Evolutionary conservation across 108 stramenopile species (phyloP), one percentile per base, ranked within the genome.

Genomic region (Fragilaria crotonensis): DNA sequence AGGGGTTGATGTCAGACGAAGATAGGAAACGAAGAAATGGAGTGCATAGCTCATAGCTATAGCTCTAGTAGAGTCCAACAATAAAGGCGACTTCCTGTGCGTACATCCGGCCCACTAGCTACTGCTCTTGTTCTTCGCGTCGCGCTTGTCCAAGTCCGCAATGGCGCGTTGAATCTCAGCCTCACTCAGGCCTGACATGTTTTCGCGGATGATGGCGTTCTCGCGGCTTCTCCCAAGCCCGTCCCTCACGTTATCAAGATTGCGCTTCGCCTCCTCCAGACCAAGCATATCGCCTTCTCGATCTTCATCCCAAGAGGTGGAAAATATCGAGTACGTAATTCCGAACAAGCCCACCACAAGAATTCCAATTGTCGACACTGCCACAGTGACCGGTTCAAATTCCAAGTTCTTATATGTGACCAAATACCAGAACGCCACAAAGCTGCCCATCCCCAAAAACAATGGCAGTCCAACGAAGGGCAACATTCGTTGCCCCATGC

Each of bases 401-500:
- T 86, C 83, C 76, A 80, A 54, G 60, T 84, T 70, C 57, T 56
- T 62, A 45, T 87, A 86, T 5, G 81, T 83, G 0, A 76, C 73
- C 68, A 90, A 57, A 52, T 90, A 90, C 89, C 89, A 90, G 71
- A 90, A 90, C 25, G 64, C 83, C 23, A 85, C 72, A 72, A 90
- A 90, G 44, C 66, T 53, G 5, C 71, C 85, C 76, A 87, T 66
- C 52, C 57, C 56, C 1, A 79, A 78, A 59, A 87, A 84, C 20
- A 90, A 62, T 20, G 89, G 89, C 33, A 90, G 60, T 9, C 89
- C 89, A 25, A 90, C 89, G 65, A 90, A 87, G n/a, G 89, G 85
- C 20, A 90, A 30, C 89, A 90, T 90, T 0, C 89, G 75, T 14
- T 70, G 69, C 32, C 85, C 85, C 85, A 90, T 90, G 0, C 89